phyloP scores from a whole-genome alignment of 495 filamentous ascomycete genomes.

The Hypoxylon rickii region DNA sequence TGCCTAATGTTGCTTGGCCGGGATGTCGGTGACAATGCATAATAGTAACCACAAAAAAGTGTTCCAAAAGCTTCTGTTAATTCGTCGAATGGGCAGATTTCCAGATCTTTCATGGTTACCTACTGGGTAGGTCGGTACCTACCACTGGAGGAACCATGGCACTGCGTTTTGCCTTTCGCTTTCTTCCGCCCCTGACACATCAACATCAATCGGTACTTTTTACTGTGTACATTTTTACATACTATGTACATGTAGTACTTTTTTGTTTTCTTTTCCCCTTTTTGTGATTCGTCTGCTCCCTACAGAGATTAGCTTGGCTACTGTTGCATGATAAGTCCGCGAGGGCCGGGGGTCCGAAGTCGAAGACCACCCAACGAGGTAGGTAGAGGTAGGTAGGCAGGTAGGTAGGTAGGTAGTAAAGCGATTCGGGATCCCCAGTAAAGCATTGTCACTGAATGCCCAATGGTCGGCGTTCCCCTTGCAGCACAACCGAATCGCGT shows the following conservation, averaged over 20 bases:
- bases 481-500: slow-evolving; percentile 19
- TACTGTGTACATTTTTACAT: too few relatives aligned
- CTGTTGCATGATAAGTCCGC: slow-evolving; percentile 20
- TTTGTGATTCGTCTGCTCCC: slow-evolving; percentile 3
- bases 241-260: too few relatives aligned
- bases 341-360: slow-evolving; percentile 10
- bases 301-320: slow-evolving; percentile 16
- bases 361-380: slow-evolving; percentile 11
- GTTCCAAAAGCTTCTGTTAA: neutral
- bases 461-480: slow-evolving; percentile 28
- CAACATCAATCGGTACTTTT: slow-evolving; percentile 7
- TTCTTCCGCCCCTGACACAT: slow-evolving; percentile 24
- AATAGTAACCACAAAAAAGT: neutral
- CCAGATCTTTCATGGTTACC: slow-evolving; percentile 13
- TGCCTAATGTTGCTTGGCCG: neutral
- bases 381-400: too few relatives aligned
- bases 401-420: too few relatives aligned
- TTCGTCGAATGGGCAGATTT: slow-evolving; percentile 19
- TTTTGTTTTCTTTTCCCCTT: neutral
- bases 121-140: too few relatives aligned
- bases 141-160: slow-evolving; percentile 6
- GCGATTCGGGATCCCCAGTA: slow-evolving; percentile 31
- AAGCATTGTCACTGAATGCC: slow-evolving; percentile 17
- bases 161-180: slow-evolving; percentile 19
- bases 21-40: neutral